These are phyloP conservation scores for Mycena epipterygia DNA, from an alignment of 768 basidiomycete genomes.

Conservation along the genomic window DNA sequence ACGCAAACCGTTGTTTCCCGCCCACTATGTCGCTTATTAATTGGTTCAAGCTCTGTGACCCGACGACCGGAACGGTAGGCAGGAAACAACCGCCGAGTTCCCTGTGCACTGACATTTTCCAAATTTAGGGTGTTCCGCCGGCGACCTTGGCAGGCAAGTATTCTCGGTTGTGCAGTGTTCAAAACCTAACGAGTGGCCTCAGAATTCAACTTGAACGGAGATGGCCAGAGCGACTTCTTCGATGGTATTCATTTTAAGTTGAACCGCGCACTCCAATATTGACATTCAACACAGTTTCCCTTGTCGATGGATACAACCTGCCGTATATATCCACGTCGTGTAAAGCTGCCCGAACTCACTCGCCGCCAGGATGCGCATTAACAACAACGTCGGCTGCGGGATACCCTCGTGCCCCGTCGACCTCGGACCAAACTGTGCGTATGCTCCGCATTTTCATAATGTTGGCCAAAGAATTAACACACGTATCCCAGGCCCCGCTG, in stretches of 20 bases:
- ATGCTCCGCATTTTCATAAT: neutral
- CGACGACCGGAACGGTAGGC: slow-evolving; percentile 50
- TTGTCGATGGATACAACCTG: slow-evolving; percentile 64
- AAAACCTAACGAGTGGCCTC: neutral
- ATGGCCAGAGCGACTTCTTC: neutral
- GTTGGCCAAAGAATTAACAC: too few relatives aligned
- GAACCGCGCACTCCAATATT: slow-evolving; percentile 32
- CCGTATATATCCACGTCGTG: slow-evolving; percentile 37
- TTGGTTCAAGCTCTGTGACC: slow-evolving; percentile 47
- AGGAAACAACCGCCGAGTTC: neutral
- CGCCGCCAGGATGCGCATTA: slow-evolving; percentile 45
- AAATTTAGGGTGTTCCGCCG: slow-evolving; percentile 67
- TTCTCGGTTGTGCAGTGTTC: too few relatives aligned
- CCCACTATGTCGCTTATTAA: neutral
- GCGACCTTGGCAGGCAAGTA: slow-evolving; percentile 63
- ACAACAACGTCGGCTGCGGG: slow-evolving; percentile 54
- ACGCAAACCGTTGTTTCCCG: neutral
- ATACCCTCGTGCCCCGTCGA: slow-evolving; percentile 59
- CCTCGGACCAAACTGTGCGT: slow-evolving; percentile 55
- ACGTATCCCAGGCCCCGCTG: slow-evolving; percentile 40
- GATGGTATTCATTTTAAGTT: neutral
- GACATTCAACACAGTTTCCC: slow-evolving; percentile 41
- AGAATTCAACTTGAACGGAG: neutral
- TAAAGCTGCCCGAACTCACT: neutral
- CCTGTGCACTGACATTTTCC: neutral